Conservation (phyloP, 108 stramenopile genomes). For the Conticribra guillardii region DNA sequence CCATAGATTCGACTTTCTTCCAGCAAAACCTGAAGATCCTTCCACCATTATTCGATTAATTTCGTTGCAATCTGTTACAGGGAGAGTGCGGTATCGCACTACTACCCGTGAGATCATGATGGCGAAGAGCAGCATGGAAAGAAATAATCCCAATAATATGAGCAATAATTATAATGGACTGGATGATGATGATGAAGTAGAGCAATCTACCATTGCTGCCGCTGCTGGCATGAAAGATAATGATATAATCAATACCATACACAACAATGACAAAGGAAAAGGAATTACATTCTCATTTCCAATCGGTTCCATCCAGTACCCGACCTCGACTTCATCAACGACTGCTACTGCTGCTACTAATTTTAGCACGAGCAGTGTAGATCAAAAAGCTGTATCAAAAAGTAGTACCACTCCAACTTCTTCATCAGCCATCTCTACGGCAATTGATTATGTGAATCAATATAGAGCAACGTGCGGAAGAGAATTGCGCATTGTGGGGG, state of each 20-base stretch:
- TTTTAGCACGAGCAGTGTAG: too few species aligned
- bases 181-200: neutral
- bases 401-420: neutral
- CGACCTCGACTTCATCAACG: neutral
- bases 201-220: neutral
- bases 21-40: constrained; percentile 27
- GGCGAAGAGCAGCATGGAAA: neutral
- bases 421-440: constrained; percentile 20
- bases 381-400: too few species aligned
- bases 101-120: neutral
- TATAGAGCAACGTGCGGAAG: constrained; percentile 1
- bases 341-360: neutral
- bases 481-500: constrained; percentile 30
- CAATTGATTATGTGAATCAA: constrained; percentile 13
- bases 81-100: constrained; percentile 24
- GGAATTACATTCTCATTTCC: constrained; percentile 13
- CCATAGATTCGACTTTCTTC: constrained; percentile 48
- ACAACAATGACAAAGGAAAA: constrained; percentile 2
- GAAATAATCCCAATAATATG: neutral
- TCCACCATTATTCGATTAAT: constrained; percentile 28
- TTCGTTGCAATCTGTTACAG: constrained; percentile 31
- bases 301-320: neutral
- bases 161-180: too few species aligned
- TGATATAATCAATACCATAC: neutral
- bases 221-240: neutral